Evolutionary conservation across 768 basidiomycete genomes (phyloP).

Genomic region (Hygrocybe coccinea): DNA sequence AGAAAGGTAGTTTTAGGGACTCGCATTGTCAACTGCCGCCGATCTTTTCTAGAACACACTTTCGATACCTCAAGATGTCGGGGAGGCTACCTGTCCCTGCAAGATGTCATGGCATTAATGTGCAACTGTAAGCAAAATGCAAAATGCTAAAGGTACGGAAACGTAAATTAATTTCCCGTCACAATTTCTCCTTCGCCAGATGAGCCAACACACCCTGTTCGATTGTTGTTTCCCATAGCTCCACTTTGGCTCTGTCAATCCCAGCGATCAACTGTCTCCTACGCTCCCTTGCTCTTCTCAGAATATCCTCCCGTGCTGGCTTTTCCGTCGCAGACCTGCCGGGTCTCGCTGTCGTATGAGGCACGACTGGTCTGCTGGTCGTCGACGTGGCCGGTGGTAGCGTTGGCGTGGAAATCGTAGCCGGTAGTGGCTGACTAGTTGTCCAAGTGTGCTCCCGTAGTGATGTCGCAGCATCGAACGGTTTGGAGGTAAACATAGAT

Average conservation of each 20-base stretch:
- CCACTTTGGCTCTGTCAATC: conserved; percentile 55
- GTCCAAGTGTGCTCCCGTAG: neutral
- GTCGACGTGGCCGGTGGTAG: neutral
- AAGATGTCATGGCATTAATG: too few relatives aligned
- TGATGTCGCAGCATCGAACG: neutral
- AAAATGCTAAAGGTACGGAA: too few relatives aligned
- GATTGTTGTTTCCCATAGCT: conserved; percentile 69
- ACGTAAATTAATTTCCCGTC: too few relatives aligned
- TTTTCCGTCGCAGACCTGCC: neutral
- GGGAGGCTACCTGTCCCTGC: too few relatives aligned
- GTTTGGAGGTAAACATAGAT: too few relatives aligned
- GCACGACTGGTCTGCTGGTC: neutral
- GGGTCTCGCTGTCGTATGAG: neutral
- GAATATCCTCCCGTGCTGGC: conserved; percentile 36
- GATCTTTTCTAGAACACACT: too few relatives aligned
- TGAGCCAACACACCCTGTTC: conserved; percentile 61
- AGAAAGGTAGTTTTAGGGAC: neutral
- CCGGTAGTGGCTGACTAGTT: neutral
- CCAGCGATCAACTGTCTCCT: conserved; percentile 49
- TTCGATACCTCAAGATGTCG: too few relatives aligned
- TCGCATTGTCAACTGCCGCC: too few relatives aligned
- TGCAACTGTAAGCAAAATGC: too few relatives aligned
- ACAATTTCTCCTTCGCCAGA: conserved; percentile 31
- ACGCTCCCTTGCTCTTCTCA: conserved; percentile 51
- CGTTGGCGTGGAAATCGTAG: neutral